These are phyloP conservation scores for Monosporascus sp. DNA, from an alignment of 2,329 filamentous ascomycete genomes.

Conservation along the genomic window DNA sequence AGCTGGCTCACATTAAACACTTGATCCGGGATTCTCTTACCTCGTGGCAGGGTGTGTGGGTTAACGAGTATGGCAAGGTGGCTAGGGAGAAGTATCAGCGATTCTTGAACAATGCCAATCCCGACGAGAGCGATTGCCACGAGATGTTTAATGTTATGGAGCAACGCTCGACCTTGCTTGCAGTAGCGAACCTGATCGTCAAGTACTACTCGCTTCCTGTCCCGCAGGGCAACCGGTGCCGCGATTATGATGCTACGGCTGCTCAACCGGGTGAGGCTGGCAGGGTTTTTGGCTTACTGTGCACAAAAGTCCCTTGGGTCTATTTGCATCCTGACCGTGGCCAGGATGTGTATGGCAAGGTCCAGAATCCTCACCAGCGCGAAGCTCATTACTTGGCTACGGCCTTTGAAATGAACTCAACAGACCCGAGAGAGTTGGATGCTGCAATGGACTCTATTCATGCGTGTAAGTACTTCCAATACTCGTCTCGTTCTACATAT, in stretches of 20 bases:
- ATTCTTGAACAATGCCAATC: slow-evolving; percentile 8
- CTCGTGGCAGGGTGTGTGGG: slow-evolving; percentile 21
- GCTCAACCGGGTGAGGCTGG: not conserved
- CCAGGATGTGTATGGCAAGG: not conserved
- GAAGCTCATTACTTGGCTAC: not conserved
- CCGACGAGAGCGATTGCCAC: slow-evolving; percentile 13
- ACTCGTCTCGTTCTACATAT: not conserved
- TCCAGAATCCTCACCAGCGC: not conserved
- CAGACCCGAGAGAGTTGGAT: not conserved
- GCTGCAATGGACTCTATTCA: not conserved
- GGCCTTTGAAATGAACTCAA: not conserved
- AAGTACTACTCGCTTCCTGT: slow-evolving; percentile 13
- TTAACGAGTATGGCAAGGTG: slow-evolving; percentile 8
- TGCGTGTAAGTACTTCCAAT: not conserved
- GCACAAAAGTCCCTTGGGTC: not conserved
- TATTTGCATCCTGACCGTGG: not conserved
- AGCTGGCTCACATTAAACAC: slow-evolving; percentile 21
- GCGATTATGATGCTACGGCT: slow-evolving; percentile 11
- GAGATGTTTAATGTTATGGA: slow-evolving; percentile 25
- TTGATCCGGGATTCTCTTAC: slow-evolving; percentile 21
- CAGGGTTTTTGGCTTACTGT: not conserved
- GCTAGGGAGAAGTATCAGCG: slow-evolving; percentile 9
- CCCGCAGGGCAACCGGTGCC: slow-evolving; percentile 16
- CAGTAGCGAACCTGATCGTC: slow-evolving; percentile 19
- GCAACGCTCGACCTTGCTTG: slow-evolving; percentile 20